phyloP scores from a whole-genome alignment of 805 yeast genomes.

The Teunomyces gatunensis region DNA sequence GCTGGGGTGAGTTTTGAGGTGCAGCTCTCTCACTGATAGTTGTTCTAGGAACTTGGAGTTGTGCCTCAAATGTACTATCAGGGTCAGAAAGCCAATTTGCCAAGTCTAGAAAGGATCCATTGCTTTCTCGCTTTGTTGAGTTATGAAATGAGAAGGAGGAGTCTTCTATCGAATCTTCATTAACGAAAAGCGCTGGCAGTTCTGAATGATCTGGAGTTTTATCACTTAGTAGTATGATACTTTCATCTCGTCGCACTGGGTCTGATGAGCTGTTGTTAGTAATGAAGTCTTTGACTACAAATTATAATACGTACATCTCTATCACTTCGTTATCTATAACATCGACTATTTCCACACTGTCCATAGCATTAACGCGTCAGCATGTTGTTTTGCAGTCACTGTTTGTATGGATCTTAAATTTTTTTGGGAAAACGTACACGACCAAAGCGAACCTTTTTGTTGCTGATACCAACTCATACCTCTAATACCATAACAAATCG shows the following conservation, averaged over 20 bases:
- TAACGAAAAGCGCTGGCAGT: not conserved
- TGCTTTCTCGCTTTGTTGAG: not conserved
- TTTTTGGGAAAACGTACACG: not conserved
- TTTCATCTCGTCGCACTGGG: not conserved
- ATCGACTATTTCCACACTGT: slow-evolving; percentile 11
- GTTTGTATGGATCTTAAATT: not conserved
- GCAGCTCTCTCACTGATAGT: not conserved
- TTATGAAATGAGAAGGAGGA: slow-evolving; percentile 16
- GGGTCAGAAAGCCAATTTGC: slow-evolving; percentile 22
- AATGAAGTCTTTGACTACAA: not conserved
- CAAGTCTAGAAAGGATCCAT: slow-evolving; percentile 14
- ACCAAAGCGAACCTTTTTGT: not conserved
- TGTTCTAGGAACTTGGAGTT: not conserved
- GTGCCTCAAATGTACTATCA: not conserved
- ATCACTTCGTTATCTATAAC: slow-evolving; percentile 16
- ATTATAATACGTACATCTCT: slow-evolving; percentile 19
- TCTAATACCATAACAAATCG: not conserved
- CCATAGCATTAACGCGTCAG: slow-evolving; percentile 6
- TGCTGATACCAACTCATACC: too few species aligned
- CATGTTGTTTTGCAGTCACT: slow-evolving; percentile 1
- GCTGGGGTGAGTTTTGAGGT: not conserved
- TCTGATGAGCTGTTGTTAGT: slow-evolving; percentile 5
- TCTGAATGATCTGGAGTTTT: not conserved
- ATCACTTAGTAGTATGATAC: not conserved
- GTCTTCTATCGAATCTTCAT: slow-evolving; percentile 14